Evolutionary conservation across 1,284 basidiomycete genomes (phyloP), one percentile per base, ranked within the genome.

Genomic region (Trametes hirsuta): DNA sequence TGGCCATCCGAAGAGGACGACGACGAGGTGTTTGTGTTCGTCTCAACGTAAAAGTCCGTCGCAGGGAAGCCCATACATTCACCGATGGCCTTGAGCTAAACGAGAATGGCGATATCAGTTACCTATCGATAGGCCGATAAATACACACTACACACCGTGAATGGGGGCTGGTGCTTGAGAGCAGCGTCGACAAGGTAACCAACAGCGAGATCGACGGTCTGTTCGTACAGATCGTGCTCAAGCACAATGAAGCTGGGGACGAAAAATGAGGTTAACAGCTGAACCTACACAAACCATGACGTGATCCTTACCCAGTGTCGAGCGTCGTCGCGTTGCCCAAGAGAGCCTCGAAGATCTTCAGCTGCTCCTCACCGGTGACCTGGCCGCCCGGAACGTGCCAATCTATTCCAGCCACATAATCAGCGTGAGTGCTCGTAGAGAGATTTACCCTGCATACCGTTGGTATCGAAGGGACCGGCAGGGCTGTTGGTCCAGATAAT

Each of bases 181-280:
- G 91, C 91, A 44, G 84, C 78, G 55, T 90, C 84, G n/a, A 97
- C 79, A 66, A 91, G 90, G 77, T 94, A 95, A 48, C 93, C 92
- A 62, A 91, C 83, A 35, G 94, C 94, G 62, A 97, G 85, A 69
- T 96, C 93, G 53, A 96, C 93, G 12, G 91, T 91, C 69, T 92
- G 85, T 69, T 91, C 81, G 72, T 87, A 95, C 47, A 96, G 78
- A 75, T 96, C 94, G 72, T 97, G 94, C 72, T 93, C 81, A 54
- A 98, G 82, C 47, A 97, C 94, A 71, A 95, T 88, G 81, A 97
- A 97, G 44, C 93, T 93, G 53, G 69, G 75, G 61, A 79, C 66
- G 24, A 30, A 47, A 47, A 25, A 55, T 56, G 14, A 18, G 47
- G 45, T 39, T 46, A 50, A 22, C 45, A 3, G 14, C 55, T 9